Percentiles rank a stretch among this genome's conserved stretches.
These are phyloP conservation scores for Lophium mytilinum DNA, from an alignment of 495 filamentous ascomycete species.

Conservation along the genomic window DNA sequence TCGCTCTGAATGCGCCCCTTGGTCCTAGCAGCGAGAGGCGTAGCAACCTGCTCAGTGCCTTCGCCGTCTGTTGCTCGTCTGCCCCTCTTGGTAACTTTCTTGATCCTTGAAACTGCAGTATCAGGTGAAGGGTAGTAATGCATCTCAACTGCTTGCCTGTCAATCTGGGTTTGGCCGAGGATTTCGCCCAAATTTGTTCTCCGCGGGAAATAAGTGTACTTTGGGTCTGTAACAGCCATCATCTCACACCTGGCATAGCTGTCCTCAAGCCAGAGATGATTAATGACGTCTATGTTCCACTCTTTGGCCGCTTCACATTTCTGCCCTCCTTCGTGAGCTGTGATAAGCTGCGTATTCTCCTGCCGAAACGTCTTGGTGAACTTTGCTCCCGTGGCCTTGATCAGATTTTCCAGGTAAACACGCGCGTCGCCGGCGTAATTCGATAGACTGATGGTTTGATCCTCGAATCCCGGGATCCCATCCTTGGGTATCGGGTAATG, in stretches of 20 bases:
- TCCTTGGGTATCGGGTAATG: conserved; percentile 77
- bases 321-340: conserved; percentile 76
- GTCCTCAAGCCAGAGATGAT: conserved; percentile 97
- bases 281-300: conserved; percentile 84
- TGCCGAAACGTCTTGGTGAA: conserved; percentile 89
- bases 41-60: conserved; percentile 3
- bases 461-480: conserved; percentile 71
- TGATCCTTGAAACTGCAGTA: neutral
- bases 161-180: conserved; percentile 73
- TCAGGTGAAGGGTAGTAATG: conserved; percentile 37
- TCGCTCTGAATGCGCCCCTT: conserved; percentile 4
- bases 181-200: conserved; percentile 89
- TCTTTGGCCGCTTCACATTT: conserved; percentile 87
- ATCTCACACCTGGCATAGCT: conserved; percentile 82
- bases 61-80: conserved; percentile 1
- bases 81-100: conserved; percentile 1
- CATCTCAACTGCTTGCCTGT: conserved; percentile 46
- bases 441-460: conserved; percentile 72
- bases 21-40: conserved; percentile 19
- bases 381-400: conserved; percentile 69
- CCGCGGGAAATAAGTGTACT: conserved; percentile 74
- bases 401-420: conserved; percentile 86
- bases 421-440: conserved; percentile 95
- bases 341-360: conserved; percentile 92
- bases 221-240: conserved; percentile 54